phyloP scores from a whole-genome alignment of 768 basidiomycete species.

The Clitopilus passeckerianus region DNA sequence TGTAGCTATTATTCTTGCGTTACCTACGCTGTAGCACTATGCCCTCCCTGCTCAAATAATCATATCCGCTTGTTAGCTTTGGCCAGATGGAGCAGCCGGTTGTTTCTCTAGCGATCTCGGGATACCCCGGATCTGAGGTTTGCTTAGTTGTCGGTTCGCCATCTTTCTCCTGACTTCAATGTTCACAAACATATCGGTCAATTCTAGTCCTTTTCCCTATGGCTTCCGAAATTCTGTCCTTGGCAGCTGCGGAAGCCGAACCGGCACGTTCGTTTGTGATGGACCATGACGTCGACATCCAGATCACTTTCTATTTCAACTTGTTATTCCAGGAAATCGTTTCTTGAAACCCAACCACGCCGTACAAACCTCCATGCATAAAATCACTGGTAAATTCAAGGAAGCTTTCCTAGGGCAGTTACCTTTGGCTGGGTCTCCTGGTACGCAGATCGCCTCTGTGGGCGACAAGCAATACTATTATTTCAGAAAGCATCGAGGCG shows the following conservation, averaged over 20 bases:
- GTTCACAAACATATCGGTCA: too few species aligned
- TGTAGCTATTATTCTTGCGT: background rate
- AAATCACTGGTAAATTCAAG: background rate
- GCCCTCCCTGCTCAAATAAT: background rate
- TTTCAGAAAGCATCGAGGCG: slow-evolving; percentile 73
- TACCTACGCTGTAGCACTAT: background rate
- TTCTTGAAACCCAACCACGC: background rate
- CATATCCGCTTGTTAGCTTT: background rate
- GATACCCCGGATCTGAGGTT: too few species aligned
- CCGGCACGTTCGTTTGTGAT: background rate
- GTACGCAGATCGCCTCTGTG: background rate
- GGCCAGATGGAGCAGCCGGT: background rate
- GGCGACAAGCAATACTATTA: slow-evolving; percentile 25
- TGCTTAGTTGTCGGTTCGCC: too few species aligned
- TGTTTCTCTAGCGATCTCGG: background rate
- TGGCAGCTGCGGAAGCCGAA: background rate
- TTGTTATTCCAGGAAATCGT: background rate
- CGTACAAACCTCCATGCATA: background rate
- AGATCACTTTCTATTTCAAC: background rate
- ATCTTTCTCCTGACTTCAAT: too few species aligned
- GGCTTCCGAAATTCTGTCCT: background rate
- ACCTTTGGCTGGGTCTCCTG: background rate
- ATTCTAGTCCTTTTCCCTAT: too few species aligned
- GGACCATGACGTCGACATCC: background rate
- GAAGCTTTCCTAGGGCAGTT: background rate